These are phyloP conservation scores for Mrakia hoshinonis DNA, from an alignment of 768 basidiomycete species.

Conservation along the genomic window DNA sequence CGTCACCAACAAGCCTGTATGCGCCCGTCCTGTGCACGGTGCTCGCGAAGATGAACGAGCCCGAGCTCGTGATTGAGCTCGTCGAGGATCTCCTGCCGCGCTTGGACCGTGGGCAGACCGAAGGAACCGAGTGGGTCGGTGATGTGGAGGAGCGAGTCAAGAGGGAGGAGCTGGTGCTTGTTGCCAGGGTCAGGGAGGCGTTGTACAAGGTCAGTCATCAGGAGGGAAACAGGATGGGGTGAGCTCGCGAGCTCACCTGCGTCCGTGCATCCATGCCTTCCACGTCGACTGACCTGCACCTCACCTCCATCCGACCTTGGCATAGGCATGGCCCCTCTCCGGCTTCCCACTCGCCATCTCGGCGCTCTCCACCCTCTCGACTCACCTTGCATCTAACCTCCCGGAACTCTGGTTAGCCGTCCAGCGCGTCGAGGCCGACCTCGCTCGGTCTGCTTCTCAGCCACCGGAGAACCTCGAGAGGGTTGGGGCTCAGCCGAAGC, in stretches of 20 bases:
- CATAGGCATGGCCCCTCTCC: slow-evolving; percentile 8
- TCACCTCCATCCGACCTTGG: neutral
- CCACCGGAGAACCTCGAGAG: neutral
- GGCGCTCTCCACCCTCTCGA: slow-evolving; percentile 18
- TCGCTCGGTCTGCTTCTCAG: neutral
- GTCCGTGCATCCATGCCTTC: neutral
- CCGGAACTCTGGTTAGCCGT: slow-evolving; percentile 1
- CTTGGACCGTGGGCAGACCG: neutral
- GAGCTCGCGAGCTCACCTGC: neutral
- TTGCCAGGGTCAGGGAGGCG: slow-evolving; percentile 11
- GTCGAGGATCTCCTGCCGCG: slow-evolving; percentile 8
- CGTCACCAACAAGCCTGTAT: neutral
- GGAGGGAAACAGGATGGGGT: too few species aligned
- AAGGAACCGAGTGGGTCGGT: neutral
- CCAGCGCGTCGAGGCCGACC: neutral
- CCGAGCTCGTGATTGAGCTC: slow-evolving; percentile 7
- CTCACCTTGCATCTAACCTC: slow-evolving; percentile 13
- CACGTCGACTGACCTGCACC: neutral
- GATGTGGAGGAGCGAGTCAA: neutral
- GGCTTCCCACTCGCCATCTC: slow-evolving; percentile 23
- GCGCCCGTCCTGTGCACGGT: slow-evolving; percentile 21
- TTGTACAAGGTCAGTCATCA: slow-evolving; percentile 21
- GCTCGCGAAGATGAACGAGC: slow-evolving; percentile 23
- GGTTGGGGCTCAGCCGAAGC: neutral
- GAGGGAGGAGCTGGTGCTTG: neutral